These are phyloP conservation scores for Ustilago tritici DNA, from an alignment of 1,284 basidiomycete genomes.

Conservation along the genomic window DNA sequence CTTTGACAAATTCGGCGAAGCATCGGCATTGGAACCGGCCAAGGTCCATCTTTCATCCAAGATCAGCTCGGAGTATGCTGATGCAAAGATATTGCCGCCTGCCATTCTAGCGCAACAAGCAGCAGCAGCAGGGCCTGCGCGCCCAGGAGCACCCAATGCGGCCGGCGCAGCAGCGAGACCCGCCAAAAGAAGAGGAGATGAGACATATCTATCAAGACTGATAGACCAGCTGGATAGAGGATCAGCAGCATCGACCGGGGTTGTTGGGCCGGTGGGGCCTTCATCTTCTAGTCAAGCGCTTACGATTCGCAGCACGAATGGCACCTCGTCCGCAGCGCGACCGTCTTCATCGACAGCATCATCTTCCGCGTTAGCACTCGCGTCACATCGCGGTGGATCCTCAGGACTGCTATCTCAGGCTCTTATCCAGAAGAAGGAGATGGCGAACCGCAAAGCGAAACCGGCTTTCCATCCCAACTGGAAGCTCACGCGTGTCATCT, in stretches of 20 bases:
- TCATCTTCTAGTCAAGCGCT: conserved; percentile 41
- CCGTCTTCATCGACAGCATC: conserved; percentile 25
- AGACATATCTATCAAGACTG: conserved; percentile 22
- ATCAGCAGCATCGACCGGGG: conserved; percentile 12
- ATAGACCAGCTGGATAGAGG: conserved; percentile 48
- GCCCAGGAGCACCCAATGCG: conserved; percentile 29
- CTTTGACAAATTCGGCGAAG: conserved; percentile 47
- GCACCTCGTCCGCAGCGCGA: conserved; percentile 11
- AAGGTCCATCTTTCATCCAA: conserved; percentile 75
- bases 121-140: conserved; percentile 75
- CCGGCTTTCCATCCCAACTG: conserved; percentile 92
- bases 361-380: conserved; percentile 32
- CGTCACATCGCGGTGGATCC: conserved; percentile 36
- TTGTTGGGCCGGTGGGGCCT: conserved; percentile 20
- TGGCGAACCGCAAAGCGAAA: conserved; percentile 81
- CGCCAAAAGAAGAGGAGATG: conserved; percentile 30
- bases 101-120: conserved; percentile 86
- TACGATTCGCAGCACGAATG: conserved; percentile 25
- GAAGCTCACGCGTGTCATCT: conserved; percentile 97
- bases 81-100: conserved; percentile 86
- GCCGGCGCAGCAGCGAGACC: conserved; percentile 13
- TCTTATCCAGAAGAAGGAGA: conserved; percentile 64
- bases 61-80: conserved; percentile 84
- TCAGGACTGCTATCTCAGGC: conserved; percentile 59
- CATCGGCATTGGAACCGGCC: conserved; percentile 23